These are phyloP conservation scores for Spergularia marina DNA, from an alignment of 148 eudicot genomes.

Conservation along the genomic window DNA sequence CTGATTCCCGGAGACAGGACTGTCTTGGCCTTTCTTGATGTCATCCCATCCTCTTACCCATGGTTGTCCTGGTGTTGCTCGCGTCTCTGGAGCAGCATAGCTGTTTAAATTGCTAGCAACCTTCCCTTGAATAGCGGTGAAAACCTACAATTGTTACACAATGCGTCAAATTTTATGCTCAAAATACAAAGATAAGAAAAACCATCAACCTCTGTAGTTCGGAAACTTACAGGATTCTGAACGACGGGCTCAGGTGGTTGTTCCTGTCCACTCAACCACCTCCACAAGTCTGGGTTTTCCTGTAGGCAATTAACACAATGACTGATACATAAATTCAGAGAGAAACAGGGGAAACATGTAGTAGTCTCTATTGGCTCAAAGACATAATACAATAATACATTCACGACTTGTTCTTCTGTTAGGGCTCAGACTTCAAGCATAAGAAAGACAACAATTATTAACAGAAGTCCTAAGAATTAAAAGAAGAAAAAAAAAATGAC, in stretches of 20 bases:
- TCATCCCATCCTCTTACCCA: slow-evolving; percentile 99
- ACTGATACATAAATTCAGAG: neutral
- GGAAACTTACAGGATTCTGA: slow-evolving; percentile 62
- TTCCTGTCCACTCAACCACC: slow-evolving; percentile 87
- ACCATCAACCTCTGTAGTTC: neutral
- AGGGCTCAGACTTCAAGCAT: too few species aligned
- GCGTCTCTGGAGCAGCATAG: slow-evolving; percentile 75
- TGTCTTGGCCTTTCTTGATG: slow-evolving; percentile 66
- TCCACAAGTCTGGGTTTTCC: slow-evolving; percentile 98
- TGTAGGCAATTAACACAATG: slow-evolving; percentile 25
- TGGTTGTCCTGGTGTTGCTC: slow-evolving; percentile 75
- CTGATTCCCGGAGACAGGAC: slow-evolving; percentile 81
- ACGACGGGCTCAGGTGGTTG: slow-evolving; percentile 67
- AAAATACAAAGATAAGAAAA: neutral
- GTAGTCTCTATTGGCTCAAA: neutral
- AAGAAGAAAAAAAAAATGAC: too few species aligned
- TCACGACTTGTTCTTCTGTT: too few species aligned
- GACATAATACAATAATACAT: too few species aligned
- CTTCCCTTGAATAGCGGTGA: slow-evolving; percentile 59
- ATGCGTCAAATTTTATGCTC: neutral
- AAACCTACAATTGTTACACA: slow-evolving; percentile 48
- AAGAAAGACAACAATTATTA: too few species aligned
- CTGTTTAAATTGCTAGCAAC: slow-evolving; percentile 59
- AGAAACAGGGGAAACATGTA: neutral
- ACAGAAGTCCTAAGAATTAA: too few species aligned